phyloP scores from a whole-genome alignment of 2,329 filamentous ascomycete genomes.

The Spiromastix sp. region DNA sequence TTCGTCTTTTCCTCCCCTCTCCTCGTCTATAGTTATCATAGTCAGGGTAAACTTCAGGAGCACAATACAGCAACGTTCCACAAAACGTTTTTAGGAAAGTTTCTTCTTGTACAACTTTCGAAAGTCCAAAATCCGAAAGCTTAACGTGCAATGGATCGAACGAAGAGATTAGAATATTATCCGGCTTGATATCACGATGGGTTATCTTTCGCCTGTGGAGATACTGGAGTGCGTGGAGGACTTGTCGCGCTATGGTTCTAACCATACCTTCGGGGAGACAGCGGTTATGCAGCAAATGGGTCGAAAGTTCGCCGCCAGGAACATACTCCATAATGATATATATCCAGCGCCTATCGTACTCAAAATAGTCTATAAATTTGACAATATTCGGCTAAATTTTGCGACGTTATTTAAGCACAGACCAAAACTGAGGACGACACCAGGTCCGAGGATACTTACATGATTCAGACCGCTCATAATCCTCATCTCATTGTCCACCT shows the following conservation, averaged over 20 bases:
- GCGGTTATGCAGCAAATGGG: conserved; percentile 53
- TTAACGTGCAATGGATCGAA: conserved; percentile 70
- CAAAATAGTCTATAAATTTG: conserved; percentile 78
- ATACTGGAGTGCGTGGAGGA: conserved; percentile 75
- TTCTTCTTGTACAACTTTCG: conserved; percentile 84
- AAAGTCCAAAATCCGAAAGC: conserved; percentile 90
- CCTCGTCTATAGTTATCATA: conserved; percentile 55
- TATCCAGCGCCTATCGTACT: conserved; percentile 63
- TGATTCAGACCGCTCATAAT: conserved; percentile 85
- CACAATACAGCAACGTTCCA: conserved; percentile 89
- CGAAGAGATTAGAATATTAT: conserved; percentile 83
- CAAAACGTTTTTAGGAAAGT: conserved; percentile 96
- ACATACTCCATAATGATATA: conserved; percentile 98
- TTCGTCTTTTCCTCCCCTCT: conserved; percentile 52
- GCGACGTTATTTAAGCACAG: too few species aligned
- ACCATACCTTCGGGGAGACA: conserved; percentile 57
- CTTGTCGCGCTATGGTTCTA: conserved; percentile 56
- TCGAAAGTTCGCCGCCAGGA: conserved; percentile 69
- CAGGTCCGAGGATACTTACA: too few species aligned
- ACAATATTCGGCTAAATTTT: conserved; percentile 75
- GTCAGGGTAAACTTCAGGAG: conserved; percentile 89
- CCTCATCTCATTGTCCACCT: conserved; percentile 92
- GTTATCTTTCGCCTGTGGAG: conserved; percentile 83
- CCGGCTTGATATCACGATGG: conserved; percentile 96
- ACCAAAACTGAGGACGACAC: too few species aligned